Percentiles rank a stretch among this genome's conserved stretches.
These are phyloP conservation scores for Ilyonectria robusta DNA, from an alignment of 2,329 filamentous ascomycete species.

Conservation along the genomic window DNA sequence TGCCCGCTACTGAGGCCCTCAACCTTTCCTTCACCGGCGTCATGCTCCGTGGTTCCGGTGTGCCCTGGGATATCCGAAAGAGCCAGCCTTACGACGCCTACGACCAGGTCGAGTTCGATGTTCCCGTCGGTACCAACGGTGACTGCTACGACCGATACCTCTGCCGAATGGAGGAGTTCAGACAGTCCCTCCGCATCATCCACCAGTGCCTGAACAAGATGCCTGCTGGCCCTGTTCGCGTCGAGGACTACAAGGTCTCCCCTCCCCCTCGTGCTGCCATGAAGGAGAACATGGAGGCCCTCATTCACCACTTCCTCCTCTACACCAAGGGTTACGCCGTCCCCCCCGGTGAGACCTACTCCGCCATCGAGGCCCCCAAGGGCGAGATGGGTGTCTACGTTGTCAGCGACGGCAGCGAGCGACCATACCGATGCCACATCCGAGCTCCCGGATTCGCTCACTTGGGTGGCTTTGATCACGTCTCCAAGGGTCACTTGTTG, in stretches of 20 bases:
- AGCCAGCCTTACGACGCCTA: constrained; percentile 98
- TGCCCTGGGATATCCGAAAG: constrained; percentile 97
- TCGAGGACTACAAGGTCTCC: constrained; percentile 98
- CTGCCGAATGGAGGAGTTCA: constrained; percentile 99
- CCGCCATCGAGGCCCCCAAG: constrained; percentile 98
- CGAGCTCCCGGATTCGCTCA: constrained; percentile 97
- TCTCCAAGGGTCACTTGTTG: constrained; percentile 91
- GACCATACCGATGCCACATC: constrained; percentile 98
- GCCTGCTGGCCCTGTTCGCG: constrained; percentile 92
- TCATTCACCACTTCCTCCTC: constrained; percentile 98
- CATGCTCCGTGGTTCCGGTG: constrained; percentile 96
- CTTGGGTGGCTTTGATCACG: constrained; percentile 92
- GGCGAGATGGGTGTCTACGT: constrained; percentile 99
- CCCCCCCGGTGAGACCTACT: constrained; percentile 97
- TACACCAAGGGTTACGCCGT: constrained; percentile 99
- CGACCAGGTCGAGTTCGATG: constrained; percentile 97
- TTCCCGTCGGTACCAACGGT: constrained; percentile 95
- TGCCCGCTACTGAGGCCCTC: constrained; percentile 92
- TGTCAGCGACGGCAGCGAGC: constrained; percentile 95
- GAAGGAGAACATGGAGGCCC: constrained; percentile 99
- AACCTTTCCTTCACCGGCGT: constrained; percentile 98
- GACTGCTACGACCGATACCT: constrained; percentile 99
- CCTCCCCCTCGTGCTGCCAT: constrained; percentile 96
- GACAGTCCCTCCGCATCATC: constrained; percentile 97
- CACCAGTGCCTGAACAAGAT: constrained; percentile 99